These are phyloP conservation scores for Psilocybe sp. DNA, from an alignment of 768 basidiomycete genomes.

Conservation along the genomic window DNA sequence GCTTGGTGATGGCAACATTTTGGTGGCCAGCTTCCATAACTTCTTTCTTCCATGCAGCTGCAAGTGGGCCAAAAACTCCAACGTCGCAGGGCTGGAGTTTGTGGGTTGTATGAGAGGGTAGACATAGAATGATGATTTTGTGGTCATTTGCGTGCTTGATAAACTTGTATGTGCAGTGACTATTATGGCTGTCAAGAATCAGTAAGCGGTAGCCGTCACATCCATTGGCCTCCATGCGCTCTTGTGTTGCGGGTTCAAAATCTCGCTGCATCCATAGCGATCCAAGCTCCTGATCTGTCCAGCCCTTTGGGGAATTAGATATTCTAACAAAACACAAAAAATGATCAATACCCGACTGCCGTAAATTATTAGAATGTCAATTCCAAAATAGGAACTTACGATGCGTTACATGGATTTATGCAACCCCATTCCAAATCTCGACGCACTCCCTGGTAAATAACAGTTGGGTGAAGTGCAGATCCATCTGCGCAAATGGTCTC, in stretches of 20 bases:
- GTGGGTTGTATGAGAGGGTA: conserved; percentile 36
- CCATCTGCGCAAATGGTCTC: conserved; percentile 45
- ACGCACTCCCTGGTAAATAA: conserved; percentile 34
- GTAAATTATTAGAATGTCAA: background rate
- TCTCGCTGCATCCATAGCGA: conserved; percentile 29
- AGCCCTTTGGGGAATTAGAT: conserved; percentile 31
- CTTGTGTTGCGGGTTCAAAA: conserved; percentile 26
- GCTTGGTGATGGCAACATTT: conserved; percentile 23
- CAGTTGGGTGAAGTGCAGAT: conserved; percentile 26
- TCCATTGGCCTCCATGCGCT: conserved; percentile 3
- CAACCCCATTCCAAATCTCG: conserved; percentile 19
- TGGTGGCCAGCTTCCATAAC: conserved; percentile 14
- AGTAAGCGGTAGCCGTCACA: conserved; percentile 23
- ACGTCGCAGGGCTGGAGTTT: conserved; percentile 33
- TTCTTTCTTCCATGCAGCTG: conserved; percentile 23
- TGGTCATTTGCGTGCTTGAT: conserved; percentile 21
- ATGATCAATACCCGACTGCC: background rate
- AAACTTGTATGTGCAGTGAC: conserved; percentile 31
- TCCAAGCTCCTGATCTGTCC: conserved; percentile 36
- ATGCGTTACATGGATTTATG: conserved; percentile 25
- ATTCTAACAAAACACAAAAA: conserved; percentile 19
- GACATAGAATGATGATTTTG: conserved; percentile 31
- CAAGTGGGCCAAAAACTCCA: conserved; percentile 34
- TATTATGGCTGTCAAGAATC: conserved; percentile 36
- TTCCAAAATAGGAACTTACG: conserved; percentile 17